A percentile compares a stretch with the other conserved stretches of the same genome.
phyloP scores from a whole-genome alignment of 179 eudicot genomes.

The Beta corolliflora region DNA sequence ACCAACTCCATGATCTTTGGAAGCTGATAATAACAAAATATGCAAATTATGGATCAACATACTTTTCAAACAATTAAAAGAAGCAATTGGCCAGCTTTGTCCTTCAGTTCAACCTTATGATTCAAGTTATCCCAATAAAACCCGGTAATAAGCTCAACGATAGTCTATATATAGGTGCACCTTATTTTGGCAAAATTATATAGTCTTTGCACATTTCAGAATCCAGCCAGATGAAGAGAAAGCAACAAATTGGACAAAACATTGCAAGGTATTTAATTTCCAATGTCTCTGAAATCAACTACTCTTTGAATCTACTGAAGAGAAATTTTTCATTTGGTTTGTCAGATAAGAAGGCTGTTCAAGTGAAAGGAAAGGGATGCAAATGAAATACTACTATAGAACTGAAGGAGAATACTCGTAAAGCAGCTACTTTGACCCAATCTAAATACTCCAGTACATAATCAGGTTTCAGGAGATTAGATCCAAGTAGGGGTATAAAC shows the following conservation, averaged over 20 bases:
- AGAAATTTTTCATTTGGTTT: background rate
- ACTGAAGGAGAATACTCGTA: background rate
- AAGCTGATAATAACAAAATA: slow-evolving; percentile 51
- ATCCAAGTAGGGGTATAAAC: background rate
- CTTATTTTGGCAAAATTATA: background rate
- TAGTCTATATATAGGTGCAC: background rate
- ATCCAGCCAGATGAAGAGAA: background rate
- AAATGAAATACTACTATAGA: too few species aligned
- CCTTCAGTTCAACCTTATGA: background rate
- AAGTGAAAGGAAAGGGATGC: background rate
- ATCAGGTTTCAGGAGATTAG: background rate
- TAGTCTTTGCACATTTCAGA: background rate
- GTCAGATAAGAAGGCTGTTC: background rate
- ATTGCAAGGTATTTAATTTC: background rate
- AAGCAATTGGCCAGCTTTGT: background rate
- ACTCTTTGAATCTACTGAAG: background rate
- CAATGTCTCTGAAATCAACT: background rate
- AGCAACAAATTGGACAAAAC: background rate
- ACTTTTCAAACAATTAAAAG: background rate
- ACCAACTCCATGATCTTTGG: slow-evolving; percentile 98
- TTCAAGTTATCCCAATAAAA: background rate
- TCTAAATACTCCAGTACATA: background rate
- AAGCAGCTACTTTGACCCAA: background rate
- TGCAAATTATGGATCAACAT: slow-evolving; percentile 12
- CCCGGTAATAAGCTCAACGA: background rate